Percentiles rank a stretch among this genome's conserved stretches.
Evolutionary conservation across 2,329 filamentous ascomycete species (phyloP).

Genomic region (Domatiomyces catenatus): DNA sequence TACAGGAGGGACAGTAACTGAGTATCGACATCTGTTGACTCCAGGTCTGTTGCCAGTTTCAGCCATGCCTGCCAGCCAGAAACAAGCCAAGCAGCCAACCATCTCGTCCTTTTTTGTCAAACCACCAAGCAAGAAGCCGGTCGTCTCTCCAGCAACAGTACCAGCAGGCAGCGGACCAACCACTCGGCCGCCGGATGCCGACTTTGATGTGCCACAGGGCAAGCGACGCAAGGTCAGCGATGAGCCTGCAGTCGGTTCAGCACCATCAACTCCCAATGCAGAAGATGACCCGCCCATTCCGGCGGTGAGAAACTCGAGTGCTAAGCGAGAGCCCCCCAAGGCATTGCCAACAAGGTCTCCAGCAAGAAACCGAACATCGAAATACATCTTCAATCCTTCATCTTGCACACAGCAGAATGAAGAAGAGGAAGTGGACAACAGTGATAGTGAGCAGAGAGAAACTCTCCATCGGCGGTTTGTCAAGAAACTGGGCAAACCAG

Average conservation of each 20-base stretch:
- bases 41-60: too few relatives aligned
- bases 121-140: slow-evolving; percentile 1
- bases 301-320: slow-evolving; percentile 2
- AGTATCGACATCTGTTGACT: not conserved
- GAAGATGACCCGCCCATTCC: slow-evolving; percentile 1
- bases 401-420: slow-evolving; percentile 29
- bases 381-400: slow-evolving; percentile 41
- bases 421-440: slow-evolving; percentile 24
- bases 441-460: slow-evolving; percentile 45
- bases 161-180: not conserved
- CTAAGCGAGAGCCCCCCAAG: slow-evolving; percentile 4
- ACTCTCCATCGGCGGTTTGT: slow-evolving; percentile 73
- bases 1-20: not conserved
- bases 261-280: not conserved
- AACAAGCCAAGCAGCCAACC: slow-evolving; percentile 25
- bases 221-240: slow-evolving; percentile 10
- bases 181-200: not conserved
- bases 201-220: slow-evolving; percentile 6
- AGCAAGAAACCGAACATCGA: slow-evolving; percentile 37
- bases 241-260: slow-evolving; percentile 1
- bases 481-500: slow-evolving; percentile 72
- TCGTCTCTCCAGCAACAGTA: too few relatives aligned
- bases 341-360: slow-evolving; percentile 16
- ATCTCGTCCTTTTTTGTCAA: slow-evolving; percentile 19
- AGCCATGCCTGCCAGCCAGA: slow-evolving; percentile 25